Evolutionary conservation across 768 basidiomycete genomes (phyloP).

Genomic region (Leucosporidium scottii): DNA sequence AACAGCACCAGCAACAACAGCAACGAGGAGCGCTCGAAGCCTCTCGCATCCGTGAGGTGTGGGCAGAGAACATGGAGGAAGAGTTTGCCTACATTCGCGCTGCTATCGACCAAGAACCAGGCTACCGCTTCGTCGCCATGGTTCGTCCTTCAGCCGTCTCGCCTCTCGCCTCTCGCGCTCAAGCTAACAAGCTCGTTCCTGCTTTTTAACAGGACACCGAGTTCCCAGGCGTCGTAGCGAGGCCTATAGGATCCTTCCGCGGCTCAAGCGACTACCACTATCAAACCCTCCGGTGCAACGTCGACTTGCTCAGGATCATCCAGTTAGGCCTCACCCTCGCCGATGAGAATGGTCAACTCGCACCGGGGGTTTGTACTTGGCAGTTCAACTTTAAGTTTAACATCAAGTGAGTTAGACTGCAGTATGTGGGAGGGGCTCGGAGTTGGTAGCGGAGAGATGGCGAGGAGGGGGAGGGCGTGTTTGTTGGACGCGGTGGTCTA

Average conservation of each 20-base stretch:
- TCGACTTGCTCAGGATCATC: conserved; percentile 94
- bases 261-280: conserved; percentile 98
- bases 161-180: background rate
- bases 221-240: conserved; percentile 95
- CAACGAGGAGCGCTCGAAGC: background rate
- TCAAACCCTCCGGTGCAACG: conserved; percentile 97
- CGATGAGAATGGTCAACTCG: conserved; percentile 86
- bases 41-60: conserved; percentile 74
- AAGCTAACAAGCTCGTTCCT: conserved; percentile 34
- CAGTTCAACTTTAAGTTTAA: conserved; percentile 98
- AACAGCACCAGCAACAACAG: no score
- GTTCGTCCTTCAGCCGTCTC: conserved; percentile 45
- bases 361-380: conserved; percentile 88
- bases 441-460: background rate
- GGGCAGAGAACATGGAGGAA: conserved; percentile 82
- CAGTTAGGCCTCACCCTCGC: conserved; percentile 92
- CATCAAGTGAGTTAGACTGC: conserved; percentile 55
- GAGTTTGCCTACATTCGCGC: conserved; percentile 86
- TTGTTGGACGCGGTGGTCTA: background rate
- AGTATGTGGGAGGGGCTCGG: background rate
- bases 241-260: conserved; percentile 92
- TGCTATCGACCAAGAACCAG: conserved; percentile 56
- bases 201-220: conserved; percentile 72
- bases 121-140: conserved; percentile 92
- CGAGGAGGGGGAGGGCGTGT: background rate